Percentiles rank a stretch among this genome's conserved stretches.
These are phyloP conservation scores for Sanghuangporus sanghuang DNA, from an alignment of 1,284 basidiomycete genomes.

Conservation along the genomic window DNA sequence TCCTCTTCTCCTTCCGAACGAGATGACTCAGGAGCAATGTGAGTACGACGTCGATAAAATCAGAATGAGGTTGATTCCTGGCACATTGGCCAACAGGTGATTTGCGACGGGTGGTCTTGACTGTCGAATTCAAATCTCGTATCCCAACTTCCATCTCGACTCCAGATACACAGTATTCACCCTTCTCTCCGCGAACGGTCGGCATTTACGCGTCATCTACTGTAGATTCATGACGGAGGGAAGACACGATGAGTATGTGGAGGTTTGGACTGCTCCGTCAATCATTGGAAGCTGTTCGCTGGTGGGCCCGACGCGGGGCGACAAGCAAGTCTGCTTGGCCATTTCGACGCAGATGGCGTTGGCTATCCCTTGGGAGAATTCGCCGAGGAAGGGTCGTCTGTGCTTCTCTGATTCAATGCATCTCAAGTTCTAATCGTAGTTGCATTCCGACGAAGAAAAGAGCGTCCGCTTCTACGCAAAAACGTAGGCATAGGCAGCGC, in stretches of 20 bases:
- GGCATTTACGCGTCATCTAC: constrained; percentile 46
- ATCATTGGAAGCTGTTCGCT: constrained; percentile 33
- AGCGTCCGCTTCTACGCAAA: too few relatives aligned
- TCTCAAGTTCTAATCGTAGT: too few relatives aligned
- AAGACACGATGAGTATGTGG: constrained; percentile 50
- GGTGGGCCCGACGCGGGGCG: constrained; percentile 39
- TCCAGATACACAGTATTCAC: constrained; percentile 19
- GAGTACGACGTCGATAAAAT: background rate
- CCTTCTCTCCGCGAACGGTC: constrained; percentile 41
- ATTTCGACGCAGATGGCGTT: constrained; percentile 57
- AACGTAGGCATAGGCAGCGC: too few relatives aligned
- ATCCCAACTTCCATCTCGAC: constrained; percentile 31
- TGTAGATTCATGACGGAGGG: constrained; percentile 48
- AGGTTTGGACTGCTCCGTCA: constrained; percentile 59
- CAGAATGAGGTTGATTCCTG: background rate
- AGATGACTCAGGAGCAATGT: constrained; percentile 19
- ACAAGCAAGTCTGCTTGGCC: constrained; percentile 54
- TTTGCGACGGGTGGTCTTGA: constrained; percentile 52
- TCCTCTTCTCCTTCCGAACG: constrained; percentile 38
- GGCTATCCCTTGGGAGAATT: constrained; percentile 31
- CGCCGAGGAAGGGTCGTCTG: constrained; percentile 1
- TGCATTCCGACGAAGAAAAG: too few relatives aligned
- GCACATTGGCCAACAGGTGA: constrained; percentile 38
- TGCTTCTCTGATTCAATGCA: background rate
- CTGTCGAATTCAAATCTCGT: constrained; percentile 54